Evolutionary conservation across 2,329 filamentous ascomycete genomes (phyloP), one percentile per base, ranked within the genome.

Genomic region (Colletotrichum tabaci): DNA sequence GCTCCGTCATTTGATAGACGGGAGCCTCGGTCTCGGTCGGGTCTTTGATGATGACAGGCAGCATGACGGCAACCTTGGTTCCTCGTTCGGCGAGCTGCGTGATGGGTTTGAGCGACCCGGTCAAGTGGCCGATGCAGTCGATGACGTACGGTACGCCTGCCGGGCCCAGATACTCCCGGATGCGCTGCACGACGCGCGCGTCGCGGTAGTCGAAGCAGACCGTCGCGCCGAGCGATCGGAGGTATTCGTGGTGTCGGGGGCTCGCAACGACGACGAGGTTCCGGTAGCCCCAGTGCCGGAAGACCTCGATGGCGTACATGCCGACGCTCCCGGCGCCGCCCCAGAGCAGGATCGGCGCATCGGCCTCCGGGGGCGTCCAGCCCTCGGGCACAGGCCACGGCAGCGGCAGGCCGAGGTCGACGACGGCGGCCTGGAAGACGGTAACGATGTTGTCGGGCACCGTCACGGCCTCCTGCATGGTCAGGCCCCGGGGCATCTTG

Each of bases 401-500:
- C 0, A 89, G 82, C 42, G 84, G 83, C 23, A 92, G 78, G 0
- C 78, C 82, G 15, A 92, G 80, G 71, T 91, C 88, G 1, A 69
- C 71, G 1, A 78, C 80, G 3, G 88, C 77, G 6, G 87, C 81
- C 76, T 92, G 88, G 77, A 91, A 88, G 13, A 87, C 88, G 0
- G 89, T 91, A 40, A 91, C 85, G 38, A 90, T 78, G 74, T 90
- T 91, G 60, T 87, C 86, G 0, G 88, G 85, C 2, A 91, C 77
- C 0, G 88, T 89, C 7, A 85, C 86, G 2, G 87, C 88, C 71
- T 86, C 82, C 57, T 83, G 76, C 50, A 84, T 76, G 1, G 81
- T 81, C 40, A 86, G 76, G 30, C 79, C 80, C 13, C 77, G 70
- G 1, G 86, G 85, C 26, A 89, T 69, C 74, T 82, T 85, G 15